Conservation (phyloP, 75 land plant species). For the Gnetum montanum region DNA sequence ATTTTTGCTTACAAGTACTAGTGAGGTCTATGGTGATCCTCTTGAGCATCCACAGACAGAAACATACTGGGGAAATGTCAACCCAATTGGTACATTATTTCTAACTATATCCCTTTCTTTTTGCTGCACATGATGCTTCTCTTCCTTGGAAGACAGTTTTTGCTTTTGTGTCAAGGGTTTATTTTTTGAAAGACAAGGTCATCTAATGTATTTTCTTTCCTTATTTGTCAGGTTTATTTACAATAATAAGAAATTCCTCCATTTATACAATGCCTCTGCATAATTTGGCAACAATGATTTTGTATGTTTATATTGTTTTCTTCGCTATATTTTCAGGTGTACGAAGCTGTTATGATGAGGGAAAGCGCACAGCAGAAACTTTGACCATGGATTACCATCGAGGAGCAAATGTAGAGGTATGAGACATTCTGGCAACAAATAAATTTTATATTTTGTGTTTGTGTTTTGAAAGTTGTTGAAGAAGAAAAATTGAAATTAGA, state of each 20-base stretch:
- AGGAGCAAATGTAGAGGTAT: no score
- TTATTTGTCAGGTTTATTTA: not conserved
- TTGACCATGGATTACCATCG: constrained; percentile 83
- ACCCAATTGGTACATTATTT: constrained; percentile 54
- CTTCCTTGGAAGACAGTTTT: not conserved
- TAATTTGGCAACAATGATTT: no score
- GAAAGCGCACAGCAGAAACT: constrained; percentile 85
- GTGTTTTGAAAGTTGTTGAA: no score
- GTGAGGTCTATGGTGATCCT: constrained; percentile 88
- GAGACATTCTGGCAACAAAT: no score
- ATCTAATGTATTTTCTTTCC: not conserved
- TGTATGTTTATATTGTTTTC: no score
- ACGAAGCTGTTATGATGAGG: constrained; percentile 84
- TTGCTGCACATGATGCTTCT: not conserved
- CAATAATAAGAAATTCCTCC: not conserved
- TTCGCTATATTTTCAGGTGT: no score
- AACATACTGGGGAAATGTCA: constrained; percentile 91
- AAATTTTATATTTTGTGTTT: no score
- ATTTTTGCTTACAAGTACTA: constrained; percentile 73
- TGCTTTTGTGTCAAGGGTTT: no score
- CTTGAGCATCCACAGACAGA: constrained; percentile 86
- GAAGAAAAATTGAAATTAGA: no score
- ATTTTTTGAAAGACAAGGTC: no score
- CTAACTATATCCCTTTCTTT: not conserved
- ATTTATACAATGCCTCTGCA: no score